A percentile compares a stretch with the other conserved stretches of the same genome.
Conservation (phyloP, 2,329 filamentous ascomycete genomes). For the Tympanopsis confertula region DNA sequence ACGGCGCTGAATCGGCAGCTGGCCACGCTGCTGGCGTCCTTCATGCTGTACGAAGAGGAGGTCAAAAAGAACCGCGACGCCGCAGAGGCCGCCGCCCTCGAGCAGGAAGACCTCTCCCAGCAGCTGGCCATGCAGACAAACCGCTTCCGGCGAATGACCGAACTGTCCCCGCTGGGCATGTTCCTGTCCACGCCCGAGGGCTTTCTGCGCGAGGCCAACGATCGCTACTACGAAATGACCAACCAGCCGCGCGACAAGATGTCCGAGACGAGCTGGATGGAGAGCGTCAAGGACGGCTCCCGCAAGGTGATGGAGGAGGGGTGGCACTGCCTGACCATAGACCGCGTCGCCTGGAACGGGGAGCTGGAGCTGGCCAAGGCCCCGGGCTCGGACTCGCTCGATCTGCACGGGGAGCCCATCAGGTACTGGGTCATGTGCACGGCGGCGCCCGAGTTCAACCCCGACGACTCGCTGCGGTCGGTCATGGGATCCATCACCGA, state of each 20-base stretch:
- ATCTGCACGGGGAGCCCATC: constrained; percentile 22
- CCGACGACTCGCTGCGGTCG: constrained; percentile 19
- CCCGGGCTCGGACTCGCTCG: constrained; percentile 13
- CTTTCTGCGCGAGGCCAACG: constrained; percentile 28
- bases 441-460: constrained; percentile 17
- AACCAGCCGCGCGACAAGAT: constrained; percentile 22
- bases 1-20: constrained; percentile 31
- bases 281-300: constrained; percentile 23
- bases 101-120: constrained; percentile 18
- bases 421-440: constrained; percentile 30
- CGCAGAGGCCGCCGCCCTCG: constrained; percentile 18
- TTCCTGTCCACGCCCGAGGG: constrained; percentile 25
- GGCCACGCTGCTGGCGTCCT: constrained; percentile 50
- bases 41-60: constrained; percentile 55
- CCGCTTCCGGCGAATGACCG: constrained; percentile 22
- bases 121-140: constrained; percentile 21
- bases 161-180: constrained; percentile 22
- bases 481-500: constrained; percentile 29
- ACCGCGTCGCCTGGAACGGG: constrained; percentile 20
- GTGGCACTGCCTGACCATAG: constrained; percentile 22
- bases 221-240: constrained; percentile 33
- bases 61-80: constrained; percentile 33
- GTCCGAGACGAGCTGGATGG: constrained; percentile 27
- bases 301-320: constrained; percentile 16
- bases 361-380: constrained; percentile 30